Evolutionary conservation across 345 rosid species (phyloP), one percentile per base, ranked within the genome.

Genomic region (Eucalyptus guilfoylei): DNA sequence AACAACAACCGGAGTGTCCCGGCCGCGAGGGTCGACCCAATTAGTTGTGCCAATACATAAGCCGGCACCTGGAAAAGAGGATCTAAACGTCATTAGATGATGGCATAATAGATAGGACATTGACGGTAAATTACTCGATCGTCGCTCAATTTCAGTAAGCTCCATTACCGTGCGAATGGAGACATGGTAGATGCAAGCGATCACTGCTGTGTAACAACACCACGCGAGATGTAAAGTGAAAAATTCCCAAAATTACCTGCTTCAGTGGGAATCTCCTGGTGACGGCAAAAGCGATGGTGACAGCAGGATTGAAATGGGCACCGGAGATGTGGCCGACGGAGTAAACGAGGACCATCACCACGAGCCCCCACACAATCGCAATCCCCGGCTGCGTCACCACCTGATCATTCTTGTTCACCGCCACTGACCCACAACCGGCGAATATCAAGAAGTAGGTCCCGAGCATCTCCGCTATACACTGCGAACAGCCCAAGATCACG

Each of bases 251-350:
- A 32, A 1, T 49, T 60, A 95, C 98, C 94, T 95, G 98, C 92
- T 93, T 96, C 90, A 95, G 90, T 15, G 99, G 99, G 89, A 97
- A 97, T 86, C 98, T 94, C 60, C 93, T 94, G 94, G 95, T 94
- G 72, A 96, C 90, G n/a, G 99, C 99, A 62, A 96, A 96, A 89
- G 99, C 99, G 37, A 96, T 91, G 85, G 99, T 97, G 91, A 97
- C 99, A 10, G 99, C 96, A 10, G 99, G 99, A 88, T 97, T 97
- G 80, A 97, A 96, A 95, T 97, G 99, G 88, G 98, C 99, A 55
- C 99, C 99, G 32, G 99, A 96, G 94, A 97, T 96, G 88, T 97
- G 99, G 32, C 99, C 99, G 6, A 96, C 93, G 40, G 99, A 92
- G 93, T 96, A 97, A 88, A 94, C 95, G 45, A 96, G 89, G 13